These are phyloP conservation scores for Leucocoprinus leucothites DNA, from an alignment of 768 basidiomycete genomes.

Conservation along the genomic window DNA sequence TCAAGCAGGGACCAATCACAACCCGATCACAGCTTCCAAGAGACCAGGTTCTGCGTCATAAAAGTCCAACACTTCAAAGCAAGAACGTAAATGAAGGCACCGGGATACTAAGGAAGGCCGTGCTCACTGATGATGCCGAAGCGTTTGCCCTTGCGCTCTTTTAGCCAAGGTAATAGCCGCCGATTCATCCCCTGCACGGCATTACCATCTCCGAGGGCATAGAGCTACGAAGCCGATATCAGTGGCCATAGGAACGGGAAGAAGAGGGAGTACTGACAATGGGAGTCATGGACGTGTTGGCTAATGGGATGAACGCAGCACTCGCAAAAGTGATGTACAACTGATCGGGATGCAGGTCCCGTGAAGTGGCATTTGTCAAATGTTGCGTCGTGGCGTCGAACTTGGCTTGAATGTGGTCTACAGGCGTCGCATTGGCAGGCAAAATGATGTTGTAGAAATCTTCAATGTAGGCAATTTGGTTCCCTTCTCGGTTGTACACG, in stretches of 20 bases:
- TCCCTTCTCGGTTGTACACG: conserved; percentile 34
- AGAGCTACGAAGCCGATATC: conserved; percentile 25
- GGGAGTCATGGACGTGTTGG: neutral
- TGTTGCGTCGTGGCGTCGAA: conserved; percentile 39
- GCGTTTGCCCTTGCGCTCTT: conserved; percentile 37
- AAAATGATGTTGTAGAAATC: conserved; percentile 41
- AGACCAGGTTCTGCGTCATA: conserved; percentile 44
- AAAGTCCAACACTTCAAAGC: conserved; percentile 43
- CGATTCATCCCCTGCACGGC: conserved; percentile 39
- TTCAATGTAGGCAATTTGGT: conserved; percentile 43
- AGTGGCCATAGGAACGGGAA: neutral
- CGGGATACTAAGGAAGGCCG: neutral
- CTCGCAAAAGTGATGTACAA: conserved; percentile 48
- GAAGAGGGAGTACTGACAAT: neutral
- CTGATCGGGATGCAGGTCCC: conserved; percentile 33
- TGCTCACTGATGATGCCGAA: conserved; percentile 44
- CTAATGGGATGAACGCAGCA: conserved; percentile 21
- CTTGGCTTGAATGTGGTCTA: conserved; percentile 40
- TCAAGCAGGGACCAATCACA: conserved; percentile 16
- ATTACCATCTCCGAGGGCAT: conserved; percentile 40
- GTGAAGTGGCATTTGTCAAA: conserved; percentile 36
- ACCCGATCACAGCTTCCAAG: conserved; percentile 42
- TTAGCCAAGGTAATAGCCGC: conserved; percentile 40
- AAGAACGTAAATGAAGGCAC: too few relatives aligned
- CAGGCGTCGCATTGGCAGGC: conserved; percentile 28